Conservation (phyloP, 2,329 filamentous ascomycete genomes). For the Aspergillus cejpii region DNA sequence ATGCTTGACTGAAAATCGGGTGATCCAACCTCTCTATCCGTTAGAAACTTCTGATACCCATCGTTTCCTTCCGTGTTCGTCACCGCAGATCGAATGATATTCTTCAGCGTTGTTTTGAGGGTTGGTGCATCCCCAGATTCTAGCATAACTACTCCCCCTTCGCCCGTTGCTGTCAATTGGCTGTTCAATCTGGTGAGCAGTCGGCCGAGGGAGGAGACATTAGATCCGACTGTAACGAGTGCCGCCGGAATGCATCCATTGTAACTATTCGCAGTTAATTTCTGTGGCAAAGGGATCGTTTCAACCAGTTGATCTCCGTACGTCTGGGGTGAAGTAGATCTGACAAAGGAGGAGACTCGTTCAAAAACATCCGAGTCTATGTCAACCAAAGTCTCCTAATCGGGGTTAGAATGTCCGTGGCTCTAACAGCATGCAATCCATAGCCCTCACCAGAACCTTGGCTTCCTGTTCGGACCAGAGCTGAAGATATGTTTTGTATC, state of each 20-base stretch:
- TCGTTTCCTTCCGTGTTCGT: constrained; percentile 35
- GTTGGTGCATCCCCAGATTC: constrained; percentile 43
- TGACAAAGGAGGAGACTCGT: constrained; percentile 36
- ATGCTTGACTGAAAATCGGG: background rate
- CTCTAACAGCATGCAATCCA: background rate
- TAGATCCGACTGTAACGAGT: constrained; percentile 40
- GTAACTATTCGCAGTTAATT: constrained; percentile 25
- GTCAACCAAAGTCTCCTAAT: constrained; percentile 32
- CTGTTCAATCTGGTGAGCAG: constrained; percentile 35
- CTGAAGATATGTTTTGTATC: constrained; percentile 34
- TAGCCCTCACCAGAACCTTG: constrained; percentile 33
- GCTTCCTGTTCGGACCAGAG: constrained; percentile 37
- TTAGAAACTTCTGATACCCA: constrained; percentile 35
- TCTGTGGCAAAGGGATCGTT: background rate
- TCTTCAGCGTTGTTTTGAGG: constrained; percentile 43
- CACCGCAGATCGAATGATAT: constrained; percentile 40
- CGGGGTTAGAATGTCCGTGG: constrained; percentile 7
- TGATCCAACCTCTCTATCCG: constrained; percentile 34
- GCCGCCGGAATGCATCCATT: constrained; percentile 38
- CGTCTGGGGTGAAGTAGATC: constrained; percentile 30
- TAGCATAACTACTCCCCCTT: constrained; percentile 36
- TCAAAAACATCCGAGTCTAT: constrained; percentile 37
- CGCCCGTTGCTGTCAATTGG: constrained; percentile 25
- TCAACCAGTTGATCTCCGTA: constrained; percentile 19
- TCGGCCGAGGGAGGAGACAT: constrained; percentile 37